phyloP scores from a whole-genome alignment of 768 basidiomycete species.

The Tephrocybe sp. region DNA sequence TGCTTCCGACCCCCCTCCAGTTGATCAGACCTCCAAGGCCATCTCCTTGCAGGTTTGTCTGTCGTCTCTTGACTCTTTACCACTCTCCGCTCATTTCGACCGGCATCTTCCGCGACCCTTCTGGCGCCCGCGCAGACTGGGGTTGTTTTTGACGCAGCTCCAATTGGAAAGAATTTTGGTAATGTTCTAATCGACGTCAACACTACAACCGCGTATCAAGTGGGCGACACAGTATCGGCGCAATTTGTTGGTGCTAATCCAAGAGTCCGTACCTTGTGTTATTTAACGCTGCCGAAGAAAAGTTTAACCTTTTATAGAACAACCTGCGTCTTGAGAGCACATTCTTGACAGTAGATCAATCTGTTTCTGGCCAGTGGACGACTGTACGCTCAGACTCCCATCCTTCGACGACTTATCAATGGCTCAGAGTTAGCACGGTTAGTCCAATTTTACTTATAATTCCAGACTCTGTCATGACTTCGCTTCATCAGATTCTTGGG shows the following conservation, averaged over 20 bases:
- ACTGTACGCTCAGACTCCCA: conserved; percentile 73
- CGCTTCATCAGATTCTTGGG: conserved; percentile 44
- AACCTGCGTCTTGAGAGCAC: conserved; percentile 74
- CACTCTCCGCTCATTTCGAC: background rate
- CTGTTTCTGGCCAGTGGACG: conserved; percentile 50
- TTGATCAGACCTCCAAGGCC: conserved; percentile 62
- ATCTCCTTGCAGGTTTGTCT: conserved; percentile 62
- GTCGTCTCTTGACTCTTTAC: background rate
- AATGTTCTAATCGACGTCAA: conserved; percentile 57
- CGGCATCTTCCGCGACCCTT: conserved; percentile 6
- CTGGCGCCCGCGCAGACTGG: conserved; percentile 38
- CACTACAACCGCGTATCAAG: conserved; percentile 46
- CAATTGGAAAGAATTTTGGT: conserved; percentile 61
- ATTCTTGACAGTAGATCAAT: conserved; percentile 66
- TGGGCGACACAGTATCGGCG: conserved; percentile 58
- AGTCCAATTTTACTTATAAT: conserved; percentile 20
- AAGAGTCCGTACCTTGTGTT: conserved; percentile 44
- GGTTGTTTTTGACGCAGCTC: conserved; percentile 62
- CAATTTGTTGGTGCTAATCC: conserved; percentile 79
- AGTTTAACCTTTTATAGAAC: conserved; percentile 45
- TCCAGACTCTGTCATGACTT: background rate
- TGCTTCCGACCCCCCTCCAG: conserved; percentile 62
- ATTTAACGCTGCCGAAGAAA: background rate
- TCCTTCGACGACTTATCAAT: conserved; percentile 69
- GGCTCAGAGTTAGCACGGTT: conserved; percentile 59